phyloP scores from a whole-genome alignment of 169 alveolate species.

The Cryptosporidium sp. region DNA sequence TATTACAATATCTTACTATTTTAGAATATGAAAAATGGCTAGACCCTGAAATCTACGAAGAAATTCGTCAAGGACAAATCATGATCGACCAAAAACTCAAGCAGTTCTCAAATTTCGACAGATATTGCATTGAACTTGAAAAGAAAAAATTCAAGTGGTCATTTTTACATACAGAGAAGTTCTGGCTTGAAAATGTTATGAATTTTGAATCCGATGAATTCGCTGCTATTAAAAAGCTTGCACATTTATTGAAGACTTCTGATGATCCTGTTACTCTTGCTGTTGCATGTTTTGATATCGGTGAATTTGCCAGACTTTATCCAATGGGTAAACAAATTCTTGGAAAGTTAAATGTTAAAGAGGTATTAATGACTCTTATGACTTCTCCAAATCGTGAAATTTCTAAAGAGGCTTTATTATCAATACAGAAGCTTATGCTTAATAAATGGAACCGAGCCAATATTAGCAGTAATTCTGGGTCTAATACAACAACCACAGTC shows the following conservation, averaged over 20 bases:
- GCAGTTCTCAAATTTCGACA: slow-evolving; percentile 82
- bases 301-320: slow-evolving; percentile 90
- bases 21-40: slow-evolving; percentile 88
- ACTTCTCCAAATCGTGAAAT: slow-evolving; percentile 87
- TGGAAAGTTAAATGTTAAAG: slow-evolving; percentile 87
- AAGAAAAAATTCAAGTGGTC: slow-evolving; percentile 87
- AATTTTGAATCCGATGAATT: slow-evolving; percentile 87
- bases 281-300: slow-evolving; percentile 91
- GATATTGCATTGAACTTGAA: slow-evolving; percentile 85
- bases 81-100: slow-evolving; percentile 83
- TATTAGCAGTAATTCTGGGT: neutral
- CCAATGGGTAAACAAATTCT: slow-evolving; percentile 89
- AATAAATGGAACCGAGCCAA: slow-evolving; percentile 83
- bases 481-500: neutral
- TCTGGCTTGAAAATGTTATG: slow-evolving; percentile 85
- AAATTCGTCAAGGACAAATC: slow-evolving; percentile 83
- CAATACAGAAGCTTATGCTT: slow-evolving; percentile 90
- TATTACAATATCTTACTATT: slow-evolving; percentile 79
- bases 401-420: slow-evolving; percentile 88
- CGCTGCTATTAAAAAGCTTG: slow-evolving; percentile 83
- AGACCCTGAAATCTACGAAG: slow-evolving; percentile 86
- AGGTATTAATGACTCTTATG: slow-evolving; percentile 85
- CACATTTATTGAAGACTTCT: slow-evolving; percentile 83
- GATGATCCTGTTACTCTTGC: slow-evolving; percentile 86
- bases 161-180: slow-evolving; percentile 86